A percentile compares a stretch with the other conserved stretches of the same genome.
These are phyloP conservation scores for Massospora cicadina DNA, from an alignment of 371 early-diverging fungal species.

Conservation along the genomic window DNA sequence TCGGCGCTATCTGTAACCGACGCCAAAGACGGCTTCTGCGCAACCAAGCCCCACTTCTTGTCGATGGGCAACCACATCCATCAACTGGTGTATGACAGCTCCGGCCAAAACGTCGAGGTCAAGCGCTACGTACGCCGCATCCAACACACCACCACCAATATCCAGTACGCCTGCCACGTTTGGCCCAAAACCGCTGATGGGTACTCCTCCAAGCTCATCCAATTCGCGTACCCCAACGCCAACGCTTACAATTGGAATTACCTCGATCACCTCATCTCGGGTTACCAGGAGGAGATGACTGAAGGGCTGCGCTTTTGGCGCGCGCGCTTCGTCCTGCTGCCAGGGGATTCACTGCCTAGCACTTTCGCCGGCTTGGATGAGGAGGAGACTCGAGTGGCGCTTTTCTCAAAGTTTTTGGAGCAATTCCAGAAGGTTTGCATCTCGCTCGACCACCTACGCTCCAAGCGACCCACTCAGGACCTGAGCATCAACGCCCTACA, in stretches of 20 bases:
- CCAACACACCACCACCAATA: conserved; percentile 31
- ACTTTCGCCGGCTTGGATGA: conserved; percentile 50
- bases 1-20: neutral
- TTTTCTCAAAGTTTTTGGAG: conserved; percentile 71
- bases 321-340: conserved; percentile 76
- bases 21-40: conserved; percentile 3
- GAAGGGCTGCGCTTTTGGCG: conserved; percentile 73
- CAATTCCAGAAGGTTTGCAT: conserved; percentile 41
- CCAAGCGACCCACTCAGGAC: neutral
- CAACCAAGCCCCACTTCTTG: conserved; percentile 35
- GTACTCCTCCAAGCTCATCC: conserved; percentile 33
- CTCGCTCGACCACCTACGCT: conserved; percentile 14
- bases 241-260: conserved; percentile 84
- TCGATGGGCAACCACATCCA: conserved; percentile 76
- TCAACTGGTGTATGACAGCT: conserved; percentile 45
- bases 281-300: conserved; percentile 64
- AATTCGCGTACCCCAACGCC: conserved; percentile 56
- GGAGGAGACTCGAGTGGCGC: conserved; percentile 74
- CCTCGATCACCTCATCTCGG: conserved; percentile 69
- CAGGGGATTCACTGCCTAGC: conserved; percentile 39
- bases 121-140: conserved; percentile 67
- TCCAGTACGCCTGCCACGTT: conserved; percentile 62
- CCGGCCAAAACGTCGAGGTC: conserved; percentile 62
- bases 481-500: conserved; percentile 14
- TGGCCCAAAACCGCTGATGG: conserved; percentile 57